Percentiles rank a stretch among this genome's conserved stretches.
phyloP scores from a whole-genome alignment of 2,329 filamentous ascomycete genomes.

The Lizonia empirigonia region DNA sequence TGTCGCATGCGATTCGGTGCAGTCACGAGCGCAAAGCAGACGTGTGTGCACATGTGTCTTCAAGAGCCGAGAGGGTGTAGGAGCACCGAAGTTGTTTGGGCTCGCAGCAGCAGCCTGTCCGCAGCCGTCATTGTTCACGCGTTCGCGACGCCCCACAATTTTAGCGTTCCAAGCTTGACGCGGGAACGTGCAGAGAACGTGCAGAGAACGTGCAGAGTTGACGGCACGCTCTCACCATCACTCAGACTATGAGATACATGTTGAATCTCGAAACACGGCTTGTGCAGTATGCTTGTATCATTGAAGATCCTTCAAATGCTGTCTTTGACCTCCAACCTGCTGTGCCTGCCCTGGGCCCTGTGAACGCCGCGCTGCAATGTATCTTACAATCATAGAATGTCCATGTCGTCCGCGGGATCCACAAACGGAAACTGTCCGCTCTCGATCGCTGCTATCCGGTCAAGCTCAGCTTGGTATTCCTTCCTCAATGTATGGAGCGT shows the following conservation, averaged over 20 bases:
- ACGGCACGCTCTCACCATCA: not conserved
- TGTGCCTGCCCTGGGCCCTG: not conserved
- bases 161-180: not conserved
- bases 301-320: constrained; percentile 2
- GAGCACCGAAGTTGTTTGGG: not conserved
- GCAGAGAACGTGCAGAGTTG: too few species aligned
- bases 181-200: constrained; percentile 1
- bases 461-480: constrained; percentile 88
- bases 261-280: too few species aligned
- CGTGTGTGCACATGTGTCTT: not conserved
- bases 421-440: constrained; percentile 85
- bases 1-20: not conserved
- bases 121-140: constrained; percentile 3
- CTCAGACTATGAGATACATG: too few species aligned
- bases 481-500: constrained; percentile 85
- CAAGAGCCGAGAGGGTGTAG: not conserved
- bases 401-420: constrained; percentile 44
- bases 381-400: constrained; percentile 39
- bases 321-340: not conserved
- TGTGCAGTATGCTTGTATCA: not conserved
- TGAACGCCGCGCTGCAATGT: constrained; percentile 33
- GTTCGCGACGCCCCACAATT: constrained; percentile 10
- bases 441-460: constrained; percentile 84
- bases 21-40: not conserved
- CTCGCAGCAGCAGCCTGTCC: not conserved